phyloP scores from a whole-genome alignment of 306 rosid species.

The Inga leiocalycina region DNA sequence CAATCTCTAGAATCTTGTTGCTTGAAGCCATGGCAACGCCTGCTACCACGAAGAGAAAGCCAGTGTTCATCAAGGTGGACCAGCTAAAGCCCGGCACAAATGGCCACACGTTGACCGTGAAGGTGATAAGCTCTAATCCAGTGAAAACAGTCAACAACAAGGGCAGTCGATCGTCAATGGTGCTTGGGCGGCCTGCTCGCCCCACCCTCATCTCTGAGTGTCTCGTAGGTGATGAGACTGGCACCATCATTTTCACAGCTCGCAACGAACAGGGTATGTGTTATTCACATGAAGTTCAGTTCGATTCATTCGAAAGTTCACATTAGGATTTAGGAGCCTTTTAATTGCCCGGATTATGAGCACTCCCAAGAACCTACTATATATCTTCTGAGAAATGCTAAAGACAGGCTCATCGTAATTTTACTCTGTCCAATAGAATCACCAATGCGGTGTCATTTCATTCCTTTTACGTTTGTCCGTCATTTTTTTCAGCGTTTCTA shows the following conservation, averaged over 20 bases:
- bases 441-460: neutral
- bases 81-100: slow-evolving; percentile 76
- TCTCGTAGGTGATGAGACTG: slow-evolving; percentile 79
- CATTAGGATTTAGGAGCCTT: neutral
- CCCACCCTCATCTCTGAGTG: slow-evolving; percentile 79
- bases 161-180: slow-evolving; percentile 58
- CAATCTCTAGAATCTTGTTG: neutral
- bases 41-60: slow-evolving; percentile 67
- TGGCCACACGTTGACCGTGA: slow-evolving; percentile 84
- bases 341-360: neutral
- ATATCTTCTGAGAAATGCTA: neutral
- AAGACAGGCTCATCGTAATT: neutral
- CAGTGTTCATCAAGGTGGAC: slow-evolving; percentile 79
- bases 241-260: slow-evolving; percentile 77
- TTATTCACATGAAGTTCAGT: neutral
- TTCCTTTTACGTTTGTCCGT: neutral
- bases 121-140: slow-evolving; percentile 66
- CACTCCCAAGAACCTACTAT: neutral
- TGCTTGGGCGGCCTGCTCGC: slow-evolving; percentile 44
- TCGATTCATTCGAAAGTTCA: neutral
- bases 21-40: slow-evolving; percentile 51
- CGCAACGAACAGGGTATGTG: slow-evolving; percentile 82
- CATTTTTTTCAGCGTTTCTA: neutral
- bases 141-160: slow-evolving; percentile 41
- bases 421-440: neutral